A percentile compares a stretch with the other conserved stretches of the same genome.
phyloP scores from a whole-genome alignment of 805 yeast genomes.

The Wickerhamomyces xylosicus region DNA sequence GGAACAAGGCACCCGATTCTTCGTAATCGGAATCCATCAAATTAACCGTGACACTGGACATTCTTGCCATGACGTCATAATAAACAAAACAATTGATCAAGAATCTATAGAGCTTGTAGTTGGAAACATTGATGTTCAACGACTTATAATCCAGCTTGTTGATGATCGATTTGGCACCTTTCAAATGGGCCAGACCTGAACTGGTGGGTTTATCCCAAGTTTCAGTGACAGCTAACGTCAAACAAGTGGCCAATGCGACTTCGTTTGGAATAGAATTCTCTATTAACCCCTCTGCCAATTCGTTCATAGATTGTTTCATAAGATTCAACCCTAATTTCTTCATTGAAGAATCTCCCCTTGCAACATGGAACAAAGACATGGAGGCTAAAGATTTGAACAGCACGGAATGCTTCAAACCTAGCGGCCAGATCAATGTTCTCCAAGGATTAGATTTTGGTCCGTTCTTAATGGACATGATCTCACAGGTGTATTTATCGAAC shows the following conservation, averaged over 20 bases:
- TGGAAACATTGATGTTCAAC: slow-evolving; percentile 2
- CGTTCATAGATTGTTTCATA: slow-evolving; percentile 51
- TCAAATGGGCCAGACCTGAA: slow-evolving; percentile 59
- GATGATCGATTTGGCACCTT: slow-evolving; percentile 56
- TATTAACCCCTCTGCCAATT: slow-evolving; percentile 45
- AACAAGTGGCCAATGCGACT: slow-evolving; percentile 55
- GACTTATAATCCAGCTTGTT: slow-evolving; percentile 24
- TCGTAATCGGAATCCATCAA: slow-evolving; percentile 22
- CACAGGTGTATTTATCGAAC: slow-evolving; percentile 37
- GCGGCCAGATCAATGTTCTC: slow-evolving; percentile 46
- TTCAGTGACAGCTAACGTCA: slow-evolving; percentile 54
- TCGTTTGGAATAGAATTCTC: slow-evolving; percentile 42
- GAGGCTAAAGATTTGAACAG: slow-evolving; percentile 54
- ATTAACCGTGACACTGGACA: slow-evolving; percentile 39
- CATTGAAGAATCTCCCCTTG: slow-evolving; percentile 32
- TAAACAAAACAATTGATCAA: slow-evolving; percentile 47
- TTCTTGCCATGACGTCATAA: slow-evolving; percentile 55
- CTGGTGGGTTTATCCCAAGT: slow-evolving; percentile 61
- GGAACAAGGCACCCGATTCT: slow-evolving; percentile 8
- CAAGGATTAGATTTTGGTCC: slow-evolving; percentile 63
- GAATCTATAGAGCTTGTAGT: slow-evolving; percentile 13
- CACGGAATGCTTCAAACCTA: slow-evolving; percentile 44
- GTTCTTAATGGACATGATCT: slow-evolving; percentile 51
- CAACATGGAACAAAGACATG: slow-evolving; percentile 55
- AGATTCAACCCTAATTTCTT: slow-evolving; percentile 41